phyloP scores from a whole-genome alignment of 257 asterid species.

The Penstemon newberryi region DNA sequence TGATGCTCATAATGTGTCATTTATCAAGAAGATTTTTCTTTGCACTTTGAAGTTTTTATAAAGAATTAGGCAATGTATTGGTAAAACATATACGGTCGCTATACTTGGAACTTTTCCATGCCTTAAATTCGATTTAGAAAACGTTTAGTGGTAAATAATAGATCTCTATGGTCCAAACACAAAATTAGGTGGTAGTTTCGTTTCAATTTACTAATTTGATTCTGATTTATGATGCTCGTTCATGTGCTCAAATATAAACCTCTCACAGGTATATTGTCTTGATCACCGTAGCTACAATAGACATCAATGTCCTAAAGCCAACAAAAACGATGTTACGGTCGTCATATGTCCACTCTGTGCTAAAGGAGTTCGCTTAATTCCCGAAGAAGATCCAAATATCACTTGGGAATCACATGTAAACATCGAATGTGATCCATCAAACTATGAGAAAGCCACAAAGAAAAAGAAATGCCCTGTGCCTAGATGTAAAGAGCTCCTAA shows the following conservation, averaged over 20 bases:
- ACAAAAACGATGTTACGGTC: constrained; percentile 71
- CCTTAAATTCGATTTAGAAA: no score
- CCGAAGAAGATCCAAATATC: constrained; percentile 83
- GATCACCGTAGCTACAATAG: constrained; percentile 87
- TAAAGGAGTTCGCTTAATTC: constrained; percentile 78
- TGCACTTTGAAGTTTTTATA: no score
- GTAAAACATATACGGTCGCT: no score
- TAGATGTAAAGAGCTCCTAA: constrained; percentile 77
- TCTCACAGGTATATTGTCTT: constrained; percentile 78
- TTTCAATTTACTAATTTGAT: no score
- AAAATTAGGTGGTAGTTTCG: background rate
- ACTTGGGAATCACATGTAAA: constrained; percentile 98
- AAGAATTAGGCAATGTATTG: no score
- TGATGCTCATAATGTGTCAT: no score
- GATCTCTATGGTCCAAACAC: no score
- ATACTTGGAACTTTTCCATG: no score
- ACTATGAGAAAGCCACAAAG: constrained; percentile 79
- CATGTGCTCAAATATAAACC: background rate
- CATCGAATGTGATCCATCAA: constrained; percentile 89
- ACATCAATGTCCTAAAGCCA: constrained; percentile 83
- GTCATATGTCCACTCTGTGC: constrained; percentile 96
- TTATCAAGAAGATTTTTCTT: no score
- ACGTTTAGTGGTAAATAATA: no score
- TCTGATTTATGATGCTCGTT: background rate
- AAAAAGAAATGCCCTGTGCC: constrained; percentile 88